These are phyloP conservation scores for Nitzschia palea DNA, from an alignment of 108 stramenopile species.

Conservation along the genomic window DNA sequence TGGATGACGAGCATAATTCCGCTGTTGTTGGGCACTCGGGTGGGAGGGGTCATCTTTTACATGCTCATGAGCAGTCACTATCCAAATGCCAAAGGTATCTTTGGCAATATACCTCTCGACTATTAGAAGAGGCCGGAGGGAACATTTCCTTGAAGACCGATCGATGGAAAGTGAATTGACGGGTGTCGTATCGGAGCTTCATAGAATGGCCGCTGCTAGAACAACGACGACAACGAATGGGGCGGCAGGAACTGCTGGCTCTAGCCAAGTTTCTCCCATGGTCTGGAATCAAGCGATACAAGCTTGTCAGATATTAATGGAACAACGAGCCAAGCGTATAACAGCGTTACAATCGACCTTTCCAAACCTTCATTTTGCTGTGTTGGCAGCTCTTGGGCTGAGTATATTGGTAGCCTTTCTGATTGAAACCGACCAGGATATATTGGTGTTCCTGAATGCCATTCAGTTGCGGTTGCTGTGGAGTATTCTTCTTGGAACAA, in stretches of 20 bases:
- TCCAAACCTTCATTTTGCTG: constrained; percentile 38
- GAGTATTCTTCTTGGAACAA: constrained; percentile 61
- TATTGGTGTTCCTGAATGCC: constrained; percentile 59
- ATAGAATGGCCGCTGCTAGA: constrained; percentile 20
- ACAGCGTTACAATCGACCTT: constrained; percentile 55
- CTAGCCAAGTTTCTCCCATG: not conserved
- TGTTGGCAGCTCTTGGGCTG: constrained; percentile 29
- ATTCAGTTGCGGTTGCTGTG: constrained; percentile 61
- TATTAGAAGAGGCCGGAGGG: constrained; percentile 43
- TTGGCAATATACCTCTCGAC: constrained; percentile 52
- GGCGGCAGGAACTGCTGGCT: not conserved
- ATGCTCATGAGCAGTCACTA: no score
- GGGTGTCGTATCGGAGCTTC: constrained; percentile 46
- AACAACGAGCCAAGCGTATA: constrained; percentile 54
- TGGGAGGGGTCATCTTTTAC: no score
- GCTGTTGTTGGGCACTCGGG: no score
- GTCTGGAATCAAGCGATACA: constrained; percentile 40
- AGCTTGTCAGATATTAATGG: constrained; percentile 39
- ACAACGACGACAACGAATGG: not conserved
- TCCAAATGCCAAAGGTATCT: constrained; percentile 46
- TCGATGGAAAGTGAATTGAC: constrained; percentile 63
- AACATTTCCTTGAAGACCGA: not conserved
- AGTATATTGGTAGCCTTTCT: constrained; percentile 30
- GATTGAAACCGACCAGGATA: constrained; percentile 46
- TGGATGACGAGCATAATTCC: not conserved